phyloP scores from a whole-genome alignment of 768 basidiomycete genomes.

The Phanerochaete sordida region DNA sequence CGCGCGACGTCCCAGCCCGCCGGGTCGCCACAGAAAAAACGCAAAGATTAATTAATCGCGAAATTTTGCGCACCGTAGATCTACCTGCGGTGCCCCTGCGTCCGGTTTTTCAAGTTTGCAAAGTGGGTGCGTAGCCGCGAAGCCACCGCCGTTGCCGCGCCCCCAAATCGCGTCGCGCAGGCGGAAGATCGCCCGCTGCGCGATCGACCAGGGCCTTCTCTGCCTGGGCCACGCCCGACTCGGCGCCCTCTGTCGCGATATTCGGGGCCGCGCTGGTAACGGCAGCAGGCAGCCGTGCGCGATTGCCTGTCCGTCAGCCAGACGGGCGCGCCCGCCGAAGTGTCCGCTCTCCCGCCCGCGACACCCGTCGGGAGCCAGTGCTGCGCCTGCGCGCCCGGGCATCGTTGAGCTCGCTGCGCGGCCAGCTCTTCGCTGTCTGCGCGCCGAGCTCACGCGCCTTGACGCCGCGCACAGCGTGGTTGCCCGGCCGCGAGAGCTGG shows the following conservation, averaged over 20 bases:
- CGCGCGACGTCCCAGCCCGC: not conserved
- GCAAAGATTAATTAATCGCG: not conserved
- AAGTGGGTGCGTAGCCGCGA: conserved; percentile 10
- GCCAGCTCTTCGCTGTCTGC: conserved; percentile 27
- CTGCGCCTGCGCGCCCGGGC: conserved; percentile 42
- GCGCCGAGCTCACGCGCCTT: not conserved
- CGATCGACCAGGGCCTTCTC: conserved; percentile 27
- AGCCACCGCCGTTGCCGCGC: not conserved
- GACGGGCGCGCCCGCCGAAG: conserved; percentile 32
- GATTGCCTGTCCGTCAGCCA: conserved; percentile 39
- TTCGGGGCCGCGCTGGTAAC: conserved; percentile 44
- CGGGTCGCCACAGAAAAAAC: not conserved
- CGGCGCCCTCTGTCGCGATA: conserved; percentile 39
- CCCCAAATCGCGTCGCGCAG: conserved; percentile 7
- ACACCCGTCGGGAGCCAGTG: conserved; percentile 29
- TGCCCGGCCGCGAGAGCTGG: conserved; percentile 35
- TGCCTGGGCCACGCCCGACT: conserved; percentile 33
- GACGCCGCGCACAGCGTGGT: conserved; percentile 20
- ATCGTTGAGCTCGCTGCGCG: conserved; percentile 39
- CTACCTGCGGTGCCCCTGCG: conserved; percentile 29
- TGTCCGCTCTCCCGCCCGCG: not conserved
- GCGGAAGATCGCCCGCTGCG: conserved; percentile 22
- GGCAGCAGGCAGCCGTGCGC: conserved; percentile 40
- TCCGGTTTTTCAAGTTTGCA: conserved; percentile 24
- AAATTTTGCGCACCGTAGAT: conserved; percentile 15